Conservation (phyloP, 371 early-diverging fungal species). For the Batrachochytrium dendrobatidis region DNA sequence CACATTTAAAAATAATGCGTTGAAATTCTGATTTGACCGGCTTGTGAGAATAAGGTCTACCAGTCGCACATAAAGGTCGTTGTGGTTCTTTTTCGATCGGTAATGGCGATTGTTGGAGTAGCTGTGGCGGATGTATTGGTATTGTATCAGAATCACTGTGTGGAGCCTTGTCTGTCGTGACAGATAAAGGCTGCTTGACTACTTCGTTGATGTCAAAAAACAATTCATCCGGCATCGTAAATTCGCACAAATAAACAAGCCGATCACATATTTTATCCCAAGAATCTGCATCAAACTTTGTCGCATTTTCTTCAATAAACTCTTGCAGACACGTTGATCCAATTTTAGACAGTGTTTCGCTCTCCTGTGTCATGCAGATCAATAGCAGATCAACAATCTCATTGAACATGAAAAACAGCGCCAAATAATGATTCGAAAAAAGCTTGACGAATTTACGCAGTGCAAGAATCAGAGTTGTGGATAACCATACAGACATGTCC, state of each 20-base stretch:
- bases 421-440: conserved; percentile 67
- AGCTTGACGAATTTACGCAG: conserved; percentile 79
- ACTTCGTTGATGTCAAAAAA: conserved; percentile 47
- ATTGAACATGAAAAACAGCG: conserved; percentile 59
- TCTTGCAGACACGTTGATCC: conserved; percentile 87
- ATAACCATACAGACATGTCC: conserved; percentile 63
- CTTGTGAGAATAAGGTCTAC: conserved; percentile 19
- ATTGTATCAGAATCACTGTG: too few relatives aligned
- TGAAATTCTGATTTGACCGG: conserved; percentile 62
- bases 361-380: conserved; percentile 82
- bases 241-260: conserved; percentile 62
- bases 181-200: too few relatives aligned
- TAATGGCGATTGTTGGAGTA: too few relatives aligned
- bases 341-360: conserved; percentile 80
- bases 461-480: conserved; percentile 77
- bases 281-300: conserved; percentile 54
- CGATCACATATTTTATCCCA: conserved; percentile 69
- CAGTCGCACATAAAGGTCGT: not conserved
- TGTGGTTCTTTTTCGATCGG: too few relatives aligned
- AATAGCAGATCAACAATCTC: conserved; percentile 70
- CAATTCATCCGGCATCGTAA: conserved; percentile 72
- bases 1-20: conserved; percentile 68
- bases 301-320: conserved; percentile 69
- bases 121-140: too few relatives aligned
- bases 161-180: too few relatives aligned